phyloP scores from a whole-genome alignment of 2,329 filamentous ascomycete species.

The Ophiostoma quercus region DNA sequence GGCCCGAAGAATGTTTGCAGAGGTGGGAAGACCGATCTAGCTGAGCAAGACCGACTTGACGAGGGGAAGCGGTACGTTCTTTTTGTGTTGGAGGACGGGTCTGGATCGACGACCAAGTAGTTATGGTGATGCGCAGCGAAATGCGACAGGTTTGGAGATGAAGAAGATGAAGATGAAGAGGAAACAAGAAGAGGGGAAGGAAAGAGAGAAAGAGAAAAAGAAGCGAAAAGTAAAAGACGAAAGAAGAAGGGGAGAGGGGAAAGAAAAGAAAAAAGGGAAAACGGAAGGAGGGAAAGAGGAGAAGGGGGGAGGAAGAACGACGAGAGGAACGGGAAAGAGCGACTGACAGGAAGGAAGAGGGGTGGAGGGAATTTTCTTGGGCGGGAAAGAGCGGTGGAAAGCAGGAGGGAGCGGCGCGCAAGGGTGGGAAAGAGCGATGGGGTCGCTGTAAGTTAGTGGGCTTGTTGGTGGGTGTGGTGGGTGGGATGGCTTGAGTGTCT shows the following conservation, averaged over 20 bases:
- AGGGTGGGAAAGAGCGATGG: slow-evolving; percentile 22
- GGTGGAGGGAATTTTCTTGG: slow-evolving; percentile 27
- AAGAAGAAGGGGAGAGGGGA: slow-evolving; percentile 21
- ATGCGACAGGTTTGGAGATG: background rate
- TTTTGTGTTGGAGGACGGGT: slow-evolving; percentile 3
- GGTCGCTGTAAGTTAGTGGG: slow-evolving; percentile 19
- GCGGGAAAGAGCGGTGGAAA: slow-evolving; percentile 27
- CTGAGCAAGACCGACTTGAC: slow-evolving; percentile 24
- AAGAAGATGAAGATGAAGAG: slow-evolving; percentile 1
- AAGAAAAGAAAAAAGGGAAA: slow-evolving; percentile 23
- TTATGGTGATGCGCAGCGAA: slow-evolving; percentile 13
- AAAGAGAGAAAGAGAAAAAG: slow-evolving; percentile 12
- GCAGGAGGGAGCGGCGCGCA: slow-evolving; percentile 26
- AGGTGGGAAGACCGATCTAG: slow-evolving; percentile 21
- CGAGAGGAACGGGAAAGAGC: slow-evolving; percentile 26
- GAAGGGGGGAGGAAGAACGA: slow-evolving; percentile 29
- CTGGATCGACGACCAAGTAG: background rate
- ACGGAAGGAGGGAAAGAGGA: slow-evolving; percentile 29
- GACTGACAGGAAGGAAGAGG: slow-evolving; percentile 27
- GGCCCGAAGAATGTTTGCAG: slow-evolving; percentile 22
- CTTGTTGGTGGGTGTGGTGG: slow-evolving; percentile 13
- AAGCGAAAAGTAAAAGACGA: slow-evolving; percentile 22
- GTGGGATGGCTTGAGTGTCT: slow-evolving; percentile 7
- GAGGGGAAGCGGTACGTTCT: slow-evolving; percentile 1
- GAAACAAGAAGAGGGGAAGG: background rate